Base-by-base conservation (phyloP, 108 stramenopile genomes). In the Phaeodactylum tricornutum region DNA sequence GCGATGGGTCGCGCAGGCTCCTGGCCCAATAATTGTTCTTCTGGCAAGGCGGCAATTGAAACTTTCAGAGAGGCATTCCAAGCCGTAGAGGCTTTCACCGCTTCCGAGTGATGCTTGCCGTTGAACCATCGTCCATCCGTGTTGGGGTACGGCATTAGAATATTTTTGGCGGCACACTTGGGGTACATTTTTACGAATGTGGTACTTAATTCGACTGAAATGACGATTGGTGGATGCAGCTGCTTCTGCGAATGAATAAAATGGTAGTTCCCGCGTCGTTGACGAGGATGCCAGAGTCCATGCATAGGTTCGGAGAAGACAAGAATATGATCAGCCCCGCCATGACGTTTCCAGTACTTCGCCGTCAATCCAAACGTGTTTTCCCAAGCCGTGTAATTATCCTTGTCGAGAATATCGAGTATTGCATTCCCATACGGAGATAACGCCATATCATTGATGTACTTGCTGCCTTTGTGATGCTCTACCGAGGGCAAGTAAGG, bases 111-210 rank as follows among this genome's bases (percentile, higher is more conserved):
- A 28, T 41, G 12, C 30, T 30, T 24, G 1, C 68, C 68, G 55
- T 69, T 69, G 50, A 64, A 69, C 68, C 62, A 63, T 17, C 58
- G 42, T 34, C 68, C 68, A 32, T 69, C 56, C 4, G 57, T 55
- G 43, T 59, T 63, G 43, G 68, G 68, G 29, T 55, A 57, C 2
- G 68, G 68, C 50, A 69, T 17, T 1, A 69, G 20, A 7, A 69
- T 50, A 41, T 69, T 69, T 34, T 63, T 69, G 4, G 30, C 20
- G 0, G 62, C 32, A 40, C 68, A 69, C 21, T 43, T 24, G 0
- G 68, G 62, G 47, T 61, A 69, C 24, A 7, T 53, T 2, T 58
- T 29, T 12, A 59, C 42, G 50, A 69, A 69, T 3, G 57, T 64
- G 21, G 30, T 39, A 29, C 39, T 40, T 5, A 62, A 32, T 41